phyloP scores from a whole-genome alignment of 202 grass and related monocot genomes.

The Cymbopogon flexuosus region DNA sequence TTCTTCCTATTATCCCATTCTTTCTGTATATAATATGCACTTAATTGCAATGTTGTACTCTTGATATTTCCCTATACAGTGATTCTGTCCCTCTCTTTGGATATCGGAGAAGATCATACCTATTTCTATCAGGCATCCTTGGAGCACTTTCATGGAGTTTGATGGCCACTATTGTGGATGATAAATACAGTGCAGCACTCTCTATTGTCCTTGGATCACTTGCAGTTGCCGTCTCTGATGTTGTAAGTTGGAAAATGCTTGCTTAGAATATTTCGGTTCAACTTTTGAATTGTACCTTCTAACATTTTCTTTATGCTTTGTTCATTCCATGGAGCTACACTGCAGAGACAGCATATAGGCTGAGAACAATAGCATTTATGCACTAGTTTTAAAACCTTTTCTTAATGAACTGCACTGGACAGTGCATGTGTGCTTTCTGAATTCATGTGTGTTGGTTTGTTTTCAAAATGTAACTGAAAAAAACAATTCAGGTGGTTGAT shows the following conservation, averaged over 20 bases:
- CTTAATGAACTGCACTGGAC: too few species aligned
- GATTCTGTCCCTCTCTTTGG: conserved; percentile 93
- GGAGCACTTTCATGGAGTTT: conserved; percentile 91
- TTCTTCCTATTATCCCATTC: conserved; percentile 1
- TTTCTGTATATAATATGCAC: background rate
- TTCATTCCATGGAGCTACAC: too few species aligned
- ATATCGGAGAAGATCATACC: conserved; percentile 94
- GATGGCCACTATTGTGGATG: conserved; percentile 82
- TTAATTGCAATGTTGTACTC: background rate
- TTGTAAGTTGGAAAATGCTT: conserved; percentile 54
- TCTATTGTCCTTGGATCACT: conserved; percentile 92
- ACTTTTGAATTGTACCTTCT: background rate
- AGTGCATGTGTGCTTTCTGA: too few species aligned
- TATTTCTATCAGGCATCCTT: conserved; percentile 81
- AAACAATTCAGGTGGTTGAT: conserved; percentile 68
- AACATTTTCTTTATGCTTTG: background rate
- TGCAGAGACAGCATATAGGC: too few species aligned
- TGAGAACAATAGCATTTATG: too few species aligned
- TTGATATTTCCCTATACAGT: conserved; percentile 45
- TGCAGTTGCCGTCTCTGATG: conserved; percentile 91
- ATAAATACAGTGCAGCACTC: conserved; percentile 75
- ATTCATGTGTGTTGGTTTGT: background rate
- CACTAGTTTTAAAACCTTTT: too few species aligned
- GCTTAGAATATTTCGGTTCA: background rate
- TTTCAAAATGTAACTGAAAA: conserved; percentile 27